phyloP scores from a whole-genome alignment of 169 alveolate species.

The Babesia gibsoni region DNA sequence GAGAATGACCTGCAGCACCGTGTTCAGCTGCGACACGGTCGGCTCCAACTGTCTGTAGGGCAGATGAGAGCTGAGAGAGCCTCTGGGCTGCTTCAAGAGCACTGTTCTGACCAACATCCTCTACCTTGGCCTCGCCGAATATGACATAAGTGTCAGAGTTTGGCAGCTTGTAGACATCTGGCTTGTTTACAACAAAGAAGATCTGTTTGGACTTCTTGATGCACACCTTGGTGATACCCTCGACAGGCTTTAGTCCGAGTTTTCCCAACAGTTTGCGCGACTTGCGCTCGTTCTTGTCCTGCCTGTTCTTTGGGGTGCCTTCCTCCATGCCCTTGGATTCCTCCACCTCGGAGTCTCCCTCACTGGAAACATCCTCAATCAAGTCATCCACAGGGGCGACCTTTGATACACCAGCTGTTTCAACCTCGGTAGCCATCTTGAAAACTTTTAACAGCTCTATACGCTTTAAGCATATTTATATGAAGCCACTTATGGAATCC shows the following conservation, averaged over 20 bases:
- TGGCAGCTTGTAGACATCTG: slow-evolving; percentile 91
- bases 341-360: slow-evolving; percentile 57
- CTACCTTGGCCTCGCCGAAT: slow-evolving; percentile 95
- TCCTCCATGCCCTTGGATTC: slow-evolving; percentile 48
- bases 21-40: slow-evolving; percentile 7
- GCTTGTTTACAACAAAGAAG: slow-evolving; percentile 87
- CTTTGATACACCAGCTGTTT: background rate
- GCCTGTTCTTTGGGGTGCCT: slow-evolving; percentile 29
- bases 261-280: slow-evolving; percentile 89
- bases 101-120: slow-evolving; percentile 79
- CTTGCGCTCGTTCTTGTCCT: slow-evolving; percentile 92
- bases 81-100: slow-evolving; percentile 76
- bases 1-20: slow-evolving; percentile 1
- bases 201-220: slow-evolving; percentile 89
- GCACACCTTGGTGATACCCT: slow-evolving; percentile 89
- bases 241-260: slow-evolving; percentile 89
- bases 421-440: slow-evolving; percentile 6
- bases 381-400: slow-evolving; percentile 49
- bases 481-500: background rate
- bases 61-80: slow-evolving; percentile 56
- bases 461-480: background rate
- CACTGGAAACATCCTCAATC: slow-evolving; percentile 46
- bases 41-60: slow-evolving; percentile 30
- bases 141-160: slow-evolving; percentile 91
- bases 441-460: background rate